Evolutionary conservation across 306 rosid species (phyloP).

Genomic region (Sesbania bispinosa): DNA sequence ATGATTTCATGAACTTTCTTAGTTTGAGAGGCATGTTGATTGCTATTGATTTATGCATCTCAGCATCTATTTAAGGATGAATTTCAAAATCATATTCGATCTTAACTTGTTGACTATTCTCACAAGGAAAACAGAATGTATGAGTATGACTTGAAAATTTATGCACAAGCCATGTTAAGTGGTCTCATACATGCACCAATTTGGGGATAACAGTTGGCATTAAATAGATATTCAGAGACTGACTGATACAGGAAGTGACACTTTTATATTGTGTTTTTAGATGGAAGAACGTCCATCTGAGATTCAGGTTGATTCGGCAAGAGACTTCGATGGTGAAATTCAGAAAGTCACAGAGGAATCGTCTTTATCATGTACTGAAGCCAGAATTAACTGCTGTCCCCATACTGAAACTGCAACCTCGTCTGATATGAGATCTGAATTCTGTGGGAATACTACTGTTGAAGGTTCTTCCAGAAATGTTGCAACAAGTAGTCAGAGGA

Average conservation of each 20-base stretch:
- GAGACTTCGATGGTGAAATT: slow-evolving; percentile 40
- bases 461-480: slow-evolving; percentile 49
- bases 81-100: slow-evolving; percentile 7
- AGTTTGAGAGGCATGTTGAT: not conserved
- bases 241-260: slow-evolving; percentile 13
- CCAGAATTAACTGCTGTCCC: slow-evolving; percentile 31
- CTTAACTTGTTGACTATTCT: slow-evolving; percentile 7
- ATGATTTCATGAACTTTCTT: not conserved
- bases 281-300: slow-evolving; percentile 64
- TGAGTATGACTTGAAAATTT: slow-evolving; percentile 12
- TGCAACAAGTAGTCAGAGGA: slow-evolving; percentile 38
- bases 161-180: not conserved
- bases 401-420: slow-evolving; percentile 44
- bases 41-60: not conserved
- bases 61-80: not conserved
- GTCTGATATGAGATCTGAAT: slow-evolving; percentile 24
- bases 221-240: slow-evolving; percentile 13
- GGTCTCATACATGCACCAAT: not conserved
- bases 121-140: not conserved
- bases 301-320: slow-evolving; percentile 38
- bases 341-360: slow-evolving; percentile 40
- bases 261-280: slow-evolving; percentile 43
- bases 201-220: not conserved
- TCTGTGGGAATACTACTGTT: slow-evolving; percentile 26
- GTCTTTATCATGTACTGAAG: slow-evolving; percentile 39